Percentiles rank a stretch among this genome's conserved stretches.
Conservation (phyloP, 2,329 filamentous ascomycete genomes). For the Bipolaris bicolor region DNA sequence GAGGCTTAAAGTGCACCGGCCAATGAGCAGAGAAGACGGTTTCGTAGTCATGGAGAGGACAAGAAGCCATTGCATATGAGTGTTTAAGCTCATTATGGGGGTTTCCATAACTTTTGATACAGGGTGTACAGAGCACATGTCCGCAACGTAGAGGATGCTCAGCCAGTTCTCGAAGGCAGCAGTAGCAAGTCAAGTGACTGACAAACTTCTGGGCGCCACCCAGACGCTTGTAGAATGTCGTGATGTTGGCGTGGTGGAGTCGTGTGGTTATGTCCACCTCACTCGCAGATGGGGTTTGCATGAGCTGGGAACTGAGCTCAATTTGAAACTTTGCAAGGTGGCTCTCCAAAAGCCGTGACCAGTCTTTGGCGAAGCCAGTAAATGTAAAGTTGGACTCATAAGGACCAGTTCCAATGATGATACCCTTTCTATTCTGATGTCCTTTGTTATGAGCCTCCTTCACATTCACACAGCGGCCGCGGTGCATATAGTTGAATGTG, state of each 20-base stretch:
- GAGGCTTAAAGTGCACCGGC: slow-evolving; percentile 42
- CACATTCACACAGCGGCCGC: slow-evolving; percentile 52
- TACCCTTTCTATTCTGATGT: slow-evolving; percentile 54
- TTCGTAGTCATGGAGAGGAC: not conserved
- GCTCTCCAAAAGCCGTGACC: not conserved
- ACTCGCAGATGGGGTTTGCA: slow-evolving; percentile 10
- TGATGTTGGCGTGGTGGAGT: slow-evolving; percentile 35
- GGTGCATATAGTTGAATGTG: slow-evolving; percentile 40
- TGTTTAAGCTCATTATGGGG: not conserved
- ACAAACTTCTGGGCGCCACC: slow-evolving; percentile 29
- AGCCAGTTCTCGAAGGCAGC: slow-evolving; percentile 53
- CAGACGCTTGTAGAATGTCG: slow-evolving; percentile 40
- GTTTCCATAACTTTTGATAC: slow-evolving; percentile 45
- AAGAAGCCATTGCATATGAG: not conserved
- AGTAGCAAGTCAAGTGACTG: slow-evolving; percentile 56
- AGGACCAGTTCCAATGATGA: slow-evolving; percentile 52
- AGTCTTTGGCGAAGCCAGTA: too few relatives aligned
- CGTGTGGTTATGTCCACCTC: slow-evolving; percentile 29
- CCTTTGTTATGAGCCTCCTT: slow-evolving; percentile 50
- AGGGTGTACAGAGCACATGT: slow-evolving; percentile 54
- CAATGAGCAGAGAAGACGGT: slow-evolving; percentile 11
- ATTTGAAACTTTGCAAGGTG: slow-evolving; percentile 8
- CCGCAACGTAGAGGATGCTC: slow-evolving; percentile 55
- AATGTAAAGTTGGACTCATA: slow-evolving; percentile 46
- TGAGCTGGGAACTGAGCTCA: slow-evolving; percentile 28